These are phyloP conservation scores for Penicillium sp. DNA, from an alignment of 2,329 filamentous ascomycete species.

Conservation along the genomic window DNA sequence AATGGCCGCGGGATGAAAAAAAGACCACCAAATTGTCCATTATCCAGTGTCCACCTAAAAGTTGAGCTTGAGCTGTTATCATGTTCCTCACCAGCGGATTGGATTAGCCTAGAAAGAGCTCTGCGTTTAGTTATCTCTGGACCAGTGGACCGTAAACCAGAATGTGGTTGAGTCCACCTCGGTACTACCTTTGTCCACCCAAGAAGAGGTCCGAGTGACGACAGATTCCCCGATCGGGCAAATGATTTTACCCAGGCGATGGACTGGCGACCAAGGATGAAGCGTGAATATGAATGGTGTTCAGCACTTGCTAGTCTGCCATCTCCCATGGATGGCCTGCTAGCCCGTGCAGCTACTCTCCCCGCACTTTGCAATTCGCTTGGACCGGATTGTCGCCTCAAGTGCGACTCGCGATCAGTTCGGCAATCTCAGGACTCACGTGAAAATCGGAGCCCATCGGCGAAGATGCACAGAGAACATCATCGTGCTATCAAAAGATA, in stretches of 20 bases:
- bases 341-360: slow-evolving; percentile 5
- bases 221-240: not conserved
- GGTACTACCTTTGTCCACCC: slow-evolving; percentile 3
- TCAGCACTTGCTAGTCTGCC: not conserved
- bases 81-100: not conserved
- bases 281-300: not conserved
- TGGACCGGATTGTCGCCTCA: not conserved
- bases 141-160: not conserved
- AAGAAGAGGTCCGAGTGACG: not conserved
- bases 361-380: slow-evolving; percentile 16
- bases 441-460: not conserved
- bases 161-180: slow-evolving; percentile 4
- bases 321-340: slow-evolving; percentile 8
- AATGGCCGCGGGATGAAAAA: not conserved
- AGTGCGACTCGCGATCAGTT: not conserved
- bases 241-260: not conserved
- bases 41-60: not conserved
- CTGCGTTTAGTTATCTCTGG: not conserved
- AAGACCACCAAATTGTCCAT: not conserved
- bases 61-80: not conserved
- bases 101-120: not conserved
- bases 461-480: not conserved
- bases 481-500: no score
- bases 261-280: not conserved
- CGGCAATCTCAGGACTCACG: not conserved